Evolutionary conservation across 108 stramenopile genomes (phyloP), one percentile per base, ranked within the genome.

Genomic region (Stephanodiscus triporus): DNA sequence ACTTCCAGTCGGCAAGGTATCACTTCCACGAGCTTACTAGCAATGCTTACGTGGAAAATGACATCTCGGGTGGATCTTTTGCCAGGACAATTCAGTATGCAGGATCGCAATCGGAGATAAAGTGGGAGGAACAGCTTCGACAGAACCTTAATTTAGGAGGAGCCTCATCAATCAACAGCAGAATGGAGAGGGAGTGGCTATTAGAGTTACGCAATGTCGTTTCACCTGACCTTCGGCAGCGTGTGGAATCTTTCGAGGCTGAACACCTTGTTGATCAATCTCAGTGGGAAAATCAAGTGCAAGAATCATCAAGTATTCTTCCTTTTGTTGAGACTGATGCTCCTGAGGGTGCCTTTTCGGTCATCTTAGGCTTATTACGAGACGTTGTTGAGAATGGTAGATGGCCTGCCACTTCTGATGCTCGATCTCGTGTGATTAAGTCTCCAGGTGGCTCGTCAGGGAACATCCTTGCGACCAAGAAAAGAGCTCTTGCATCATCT

Each of bases 371-470:
- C 13, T 48, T 78, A 37, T 70, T 93, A 34, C 59, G 89, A 23
- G 71, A 58, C 11, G 82, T 91, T 23, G 71, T 75, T 2, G 17
- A n/a, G 0, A 61, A 51, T 51, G 67, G 71, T 1, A 47, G 34
- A 50, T 94, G 93, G 93, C 93, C 93, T 20, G 68, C 70, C 9
- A 94, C 93, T 32, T 90, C 89, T 6, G 69, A 59, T 10, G 89
- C 89, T 27, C 60, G 89, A 16, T 86, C 89, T 8, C 76, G 50
- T 29, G 86, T 93, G 0, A 89, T 93, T 26, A 73, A 67, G 67
- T 38, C 66, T 49, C 40, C 66, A 42, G 37, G 51, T 36, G 36
- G 56, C 37, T 14, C 37, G 40, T 29, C 57, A 43, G 45, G 59
- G 58, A 47, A 66, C 53, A 63, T 32, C 10, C 19, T 77, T 0